A percentile compares a stretch with the other conserved stretches of the same genome.
Conservation (phyloP, 129 eudicot genomes). For the Artemisia annua region DNA sequence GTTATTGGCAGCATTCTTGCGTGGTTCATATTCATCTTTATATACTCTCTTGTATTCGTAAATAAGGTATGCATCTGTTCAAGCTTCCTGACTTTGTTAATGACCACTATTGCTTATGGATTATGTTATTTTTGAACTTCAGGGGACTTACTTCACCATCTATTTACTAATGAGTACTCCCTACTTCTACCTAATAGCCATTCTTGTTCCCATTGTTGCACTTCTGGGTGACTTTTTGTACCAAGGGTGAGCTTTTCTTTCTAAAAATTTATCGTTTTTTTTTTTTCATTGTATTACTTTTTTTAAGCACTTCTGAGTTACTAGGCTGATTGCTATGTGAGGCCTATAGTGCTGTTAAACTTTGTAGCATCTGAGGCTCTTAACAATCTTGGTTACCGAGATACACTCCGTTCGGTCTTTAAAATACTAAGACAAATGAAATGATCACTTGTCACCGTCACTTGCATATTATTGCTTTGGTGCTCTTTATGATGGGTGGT, state of each 20-base stretch:
- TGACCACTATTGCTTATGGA: not conserved
- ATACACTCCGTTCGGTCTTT: not conserved
- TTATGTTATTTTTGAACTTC: constrained; percentile 27
- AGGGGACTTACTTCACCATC: constrained; percentile 71
- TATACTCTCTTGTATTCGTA: constrained; percentile 65
- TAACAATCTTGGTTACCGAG: constrained; percentile 4
- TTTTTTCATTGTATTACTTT: not conserved
- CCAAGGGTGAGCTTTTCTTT: constrained; percentile 61
- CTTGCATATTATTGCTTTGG: not conserved
- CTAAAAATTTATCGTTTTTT: not conserved
- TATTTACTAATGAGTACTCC: constrained; percentile 69
- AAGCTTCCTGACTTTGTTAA: not conserved
- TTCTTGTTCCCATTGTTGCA: constrained; percentile 86
- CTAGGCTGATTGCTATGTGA: not conserved
- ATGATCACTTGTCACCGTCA: not conserved
- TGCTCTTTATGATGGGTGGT: not conserved
- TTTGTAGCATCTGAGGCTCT: not conserved
- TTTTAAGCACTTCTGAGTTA: not conserved
- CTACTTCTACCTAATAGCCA: constrained; percentile 63
- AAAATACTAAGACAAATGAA: not conserved
- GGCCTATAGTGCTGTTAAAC: not conserved
- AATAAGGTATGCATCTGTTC: constrained; percentile 47
- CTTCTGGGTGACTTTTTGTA: constrained; percentile 72
- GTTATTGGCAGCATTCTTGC: constrained; percentile 80
- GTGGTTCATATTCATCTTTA: constrained; percentile 83